phyloP scores from a whole-genome alignment of 257 asterid species.

The Solanum raphanifolium region DNA sequence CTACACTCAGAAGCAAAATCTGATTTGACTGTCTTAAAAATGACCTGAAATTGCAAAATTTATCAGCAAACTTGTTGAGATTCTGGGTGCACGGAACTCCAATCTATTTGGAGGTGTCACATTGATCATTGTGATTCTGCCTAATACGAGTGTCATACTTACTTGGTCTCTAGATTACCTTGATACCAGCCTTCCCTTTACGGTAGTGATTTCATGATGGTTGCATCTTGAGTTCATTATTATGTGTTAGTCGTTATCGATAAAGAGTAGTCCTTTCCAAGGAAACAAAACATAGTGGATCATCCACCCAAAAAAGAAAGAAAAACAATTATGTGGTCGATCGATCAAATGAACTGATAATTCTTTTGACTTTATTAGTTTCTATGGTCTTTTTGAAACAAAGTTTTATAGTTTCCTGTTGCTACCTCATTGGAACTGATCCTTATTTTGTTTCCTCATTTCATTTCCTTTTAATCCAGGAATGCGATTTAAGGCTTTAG shows the following conservation, averaged over 20 bases:
- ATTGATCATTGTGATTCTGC: neutral
- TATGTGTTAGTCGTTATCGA: constrained; percentile 7
- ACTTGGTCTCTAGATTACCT: neutral
- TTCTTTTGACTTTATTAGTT: neutral
- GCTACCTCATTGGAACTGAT: neutral
- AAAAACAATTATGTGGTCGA: constrained; percentile 25
- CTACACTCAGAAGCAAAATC: neutral
- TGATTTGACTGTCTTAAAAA: neutral
- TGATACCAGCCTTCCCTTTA: neutral
- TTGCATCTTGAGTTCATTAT: constrained; percentile 14
- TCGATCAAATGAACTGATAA: constrained; percentile 8
- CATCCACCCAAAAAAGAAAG: constrained; percentile 35
- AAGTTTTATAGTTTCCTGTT: neutral
- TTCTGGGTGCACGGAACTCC: neutral
- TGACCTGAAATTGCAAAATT: neutral
- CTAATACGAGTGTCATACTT: neutral
- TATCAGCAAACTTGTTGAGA: neutral
- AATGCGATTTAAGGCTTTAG: neutral
- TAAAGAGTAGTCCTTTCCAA: constrained; percentile 11
- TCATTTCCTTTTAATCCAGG: neutral
- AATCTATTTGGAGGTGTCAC: neutral
- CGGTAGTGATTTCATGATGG: constrained; percentile 14
- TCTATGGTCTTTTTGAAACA: neutral
- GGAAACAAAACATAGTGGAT: constrained; percentile 42
- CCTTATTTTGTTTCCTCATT: neutral